Conservation (phyloP, 139 green algal species). For the Closterium sp. region DNA sequence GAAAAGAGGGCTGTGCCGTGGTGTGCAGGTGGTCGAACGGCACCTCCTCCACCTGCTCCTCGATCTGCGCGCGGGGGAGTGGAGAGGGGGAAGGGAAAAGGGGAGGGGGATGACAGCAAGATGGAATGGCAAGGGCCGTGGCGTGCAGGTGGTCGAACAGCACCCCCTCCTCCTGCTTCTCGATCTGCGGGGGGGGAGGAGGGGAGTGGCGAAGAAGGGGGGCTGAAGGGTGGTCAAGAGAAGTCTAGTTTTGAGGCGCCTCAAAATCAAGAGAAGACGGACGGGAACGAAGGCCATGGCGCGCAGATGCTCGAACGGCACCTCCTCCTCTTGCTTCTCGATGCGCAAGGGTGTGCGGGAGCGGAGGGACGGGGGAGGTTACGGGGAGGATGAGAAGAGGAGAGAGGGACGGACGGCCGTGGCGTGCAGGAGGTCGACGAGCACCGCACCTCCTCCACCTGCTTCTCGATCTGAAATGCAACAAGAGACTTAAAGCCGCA, state of each 20-base stretch:
- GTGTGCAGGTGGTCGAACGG: slow-evolving; percentile 98
- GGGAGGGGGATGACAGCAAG: neutral
- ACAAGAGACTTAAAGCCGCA: neutral
- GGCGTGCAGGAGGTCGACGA: neutral
- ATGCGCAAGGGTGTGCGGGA: no score
- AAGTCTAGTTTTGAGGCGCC: no score
- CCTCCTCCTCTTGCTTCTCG: no score
- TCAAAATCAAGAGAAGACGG: no score
- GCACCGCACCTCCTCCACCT: neutral
- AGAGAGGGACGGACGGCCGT: neutral
- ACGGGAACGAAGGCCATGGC: no score
- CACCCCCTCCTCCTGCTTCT: slow-evolving; percentile 77
- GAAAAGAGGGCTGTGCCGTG: slow-evolving; percentile 84
- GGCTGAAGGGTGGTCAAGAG: no score
- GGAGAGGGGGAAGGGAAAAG: neutral
- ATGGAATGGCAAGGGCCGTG: slow-evolving; percentile 46
- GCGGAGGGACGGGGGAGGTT: neutral
- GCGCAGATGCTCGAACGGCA: no score
- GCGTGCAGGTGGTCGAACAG: slow-evolving; percentile 98
- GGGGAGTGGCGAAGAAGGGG: neutral
- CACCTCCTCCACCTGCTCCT: slow-evolving; percentile 77
- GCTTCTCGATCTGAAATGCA: neutral
- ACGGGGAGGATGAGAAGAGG: no score
- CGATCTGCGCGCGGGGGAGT: slow-evolving; percentile 57
- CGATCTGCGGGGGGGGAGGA: slow-evolving; percentile 57